Conservation (phyloP, 1,284 basidiomycete genomes). For the Apiotrichum brassicae region DNA sequence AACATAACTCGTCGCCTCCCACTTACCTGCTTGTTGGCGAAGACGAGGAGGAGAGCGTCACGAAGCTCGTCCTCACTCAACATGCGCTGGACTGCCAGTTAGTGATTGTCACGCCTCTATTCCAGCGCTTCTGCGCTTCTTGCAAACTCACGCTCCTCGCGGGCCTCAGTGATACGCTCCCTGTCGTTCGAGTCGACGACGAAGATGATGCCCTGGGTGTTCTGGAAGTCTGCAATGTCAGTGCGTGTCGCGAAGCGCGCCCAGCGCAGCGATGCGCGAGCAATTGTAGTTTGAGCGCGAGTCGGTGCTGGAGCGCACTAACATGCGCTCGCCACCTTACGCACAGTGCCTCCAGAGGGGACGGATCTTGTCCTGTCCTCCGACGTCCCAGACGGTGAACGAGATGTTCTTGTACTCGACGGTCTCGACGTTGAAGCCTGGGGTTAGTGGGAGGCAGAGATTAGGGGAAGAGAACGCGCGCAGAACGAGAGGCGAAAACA, state of each 20-base stretch:
- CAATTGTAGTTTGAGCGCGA: no score
- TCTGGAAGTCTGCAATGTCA: slow-evolving; percentile 85
- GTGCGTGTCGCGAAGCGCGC: no score
- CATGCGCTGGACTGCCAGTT: slow-evolving; percentile 76
- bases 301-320: no score
- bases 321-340: not conserved
- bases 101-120: no score
- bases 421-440: slow-evolving; percentile 94
- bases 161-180: slow-evolving; percentile 98
- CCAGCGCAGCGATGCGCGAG: no score
- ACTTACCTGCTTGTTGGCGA: slow-evolving; percentile 87
- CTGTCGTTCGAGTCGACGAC: slow-evolving; percentile 99
- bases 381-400: slow-evolving; percentile 99
- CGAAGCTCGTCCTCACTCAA: slow-evolving; percentile 99
- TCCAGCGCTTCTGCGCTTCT: no score
- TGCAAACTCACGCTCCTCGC: slow-evolving; percentile 67
- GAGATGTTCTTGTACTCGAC: slow-evolving; percentile 99
- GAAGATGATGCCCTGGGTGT: slow-evolving; percentile 99
- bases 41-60: slow-evolving; percentile 95
- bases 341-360: slow-evolving; percentile 83
- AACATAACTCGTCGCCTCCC: no score
- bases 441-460: no score
- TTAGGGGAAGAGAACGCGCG: no score
- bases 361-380: slow-evolving; percentile 97
- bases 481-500: no score